These are phyloP conservation scores for Micractinium conductrix DNA, from an alignment of 139 green algal genomes.

Conservation along the genomic window DNA sequence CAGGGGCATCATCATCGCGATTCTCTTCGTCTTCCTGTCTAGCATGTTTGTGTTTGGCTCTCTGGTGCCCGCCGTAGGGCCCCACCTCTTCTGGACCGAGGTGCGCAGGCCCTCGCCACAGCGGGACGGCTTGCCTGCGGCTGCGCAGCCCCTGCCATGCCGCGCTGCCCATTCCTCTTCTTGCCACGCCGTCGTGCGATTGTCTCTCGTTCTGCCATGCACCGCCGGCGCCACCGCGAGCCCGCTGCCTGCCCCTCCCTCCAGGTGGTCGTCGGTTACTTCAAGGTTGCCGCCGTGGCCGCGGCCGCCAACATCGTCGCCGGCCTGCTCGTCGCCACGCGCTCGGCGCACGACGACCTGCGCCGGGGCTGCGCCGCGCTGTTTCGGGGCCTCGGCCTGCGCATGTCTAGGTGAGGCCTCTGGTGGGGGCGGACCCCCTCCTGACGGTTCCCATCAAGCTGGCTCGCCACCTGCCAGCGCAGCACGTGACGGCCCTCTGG, in stretches of 20 bases:
- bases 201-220: too few relatives aligned
- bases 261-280: constrained; percentile 23
- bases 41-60: constrained; percentile 35
- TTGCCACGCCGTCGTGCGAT: too few relatives aligned
- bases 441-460: too few relatives aligned
- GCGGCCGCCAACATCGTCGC: constrained; percentile 14
- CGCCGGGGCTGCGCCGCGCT: constrained; percentile 6
- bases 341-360: constrained; percentile 27
- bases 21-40: constrained; percentile 35
- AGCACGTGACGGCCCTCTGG: too few relatives aligned
- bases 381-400: neutral
- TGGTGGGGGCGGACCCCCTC: too few relatives aligned
- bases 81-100: constrained; percentile 29
- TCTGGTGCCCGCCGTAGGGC: constrained; percentile 19
- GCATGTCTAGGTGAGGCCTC: too few relatives aligned
- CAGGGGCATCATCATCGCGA: constrained; percentile 27
- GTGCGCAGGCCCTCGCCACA: neutral
- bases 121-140: too few relatives aligned
- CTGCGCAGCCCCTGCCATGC: too few relatives aligned
- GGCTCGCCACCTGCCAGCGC: too few relatives aligned
- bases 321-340: constrained; percentile 13
- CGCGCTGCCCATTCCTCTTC: too few relatives aligned
- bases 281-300: constrained; percentile 36
- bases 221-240: too few relatives aligned
- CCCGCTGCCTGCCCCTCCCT: neutral